Conservation (phyloP, 2,329 filamentous ascomycete species). For the Bipolaris cookei region DNA sequence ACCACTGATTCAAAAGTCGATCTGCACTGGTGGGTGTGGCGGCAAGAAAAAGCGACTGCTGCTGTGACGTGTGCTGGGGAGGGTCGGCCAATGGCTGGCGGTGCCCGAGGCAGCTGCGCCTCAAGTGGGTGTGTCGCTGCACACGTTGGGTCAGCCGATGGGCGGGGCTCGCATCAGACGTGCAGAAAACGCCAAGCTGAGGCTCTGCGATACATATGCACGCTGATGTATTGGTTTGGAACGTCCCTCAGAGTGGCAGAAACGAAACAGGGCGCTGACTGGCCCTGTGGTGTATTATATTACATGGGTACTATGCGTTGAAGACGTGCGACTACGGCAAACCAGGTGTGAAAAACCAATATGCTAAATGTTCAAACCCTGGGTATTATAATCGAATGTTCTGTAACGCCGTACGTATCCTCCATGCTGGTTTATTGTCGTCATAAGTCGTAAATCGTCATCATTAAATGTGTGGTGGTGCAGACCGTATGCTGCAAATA, state of each 20-base stretch:
- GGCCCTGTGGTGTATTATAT: slow-evolving; percentile 12
- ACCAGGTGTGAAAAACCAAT: slow-evolving; percentile 3
- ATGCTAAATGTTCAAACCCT: slow-evolving; percentile 15
- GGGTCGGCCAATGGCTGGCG: slow-evolving; percentile 6
- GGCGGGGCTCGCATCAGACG: slow-evolving; percentile 21
- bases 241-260: slow-evolving; percentile 4
- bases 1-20: not conserved
- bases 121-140: slow-evolving; percentile 2
- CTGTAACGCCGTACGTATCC: slow-evolving; percentile 9
- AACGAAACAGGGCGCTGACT: slow-evolving; percentile 7
- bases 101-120: slow-evolving; percentile 18
- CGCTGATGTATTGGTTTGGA: slow-evolving; percentile 5
- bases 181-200: slow-evolving; percentile 17
- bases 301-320: slow-evolving; percentile 21
- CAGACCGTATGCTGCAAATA: slow-evolving; percentile 3
- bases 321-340: slow-evolving; percentile 13
- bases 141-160: slow-evolving; percentile 21
- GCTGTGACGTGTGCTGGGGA: slow-evolving; percentile 1
- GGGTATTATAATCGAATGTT: slow-evolving; percentile 19
- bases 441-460: slow-evolving; percentile 11
- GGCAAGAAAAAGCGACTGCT: slow-evolving; percentile 3
- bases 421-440: slow-evolving; percentile 8
- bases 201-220: slow-evolving; percentile 23
- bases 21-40: not conserved
- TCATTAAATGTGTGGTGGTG: slow-evolving; percentile 11